phyloP scores from a whole-genome alignment of 306 rosid species.

The Rosa rugosa region DNA sequence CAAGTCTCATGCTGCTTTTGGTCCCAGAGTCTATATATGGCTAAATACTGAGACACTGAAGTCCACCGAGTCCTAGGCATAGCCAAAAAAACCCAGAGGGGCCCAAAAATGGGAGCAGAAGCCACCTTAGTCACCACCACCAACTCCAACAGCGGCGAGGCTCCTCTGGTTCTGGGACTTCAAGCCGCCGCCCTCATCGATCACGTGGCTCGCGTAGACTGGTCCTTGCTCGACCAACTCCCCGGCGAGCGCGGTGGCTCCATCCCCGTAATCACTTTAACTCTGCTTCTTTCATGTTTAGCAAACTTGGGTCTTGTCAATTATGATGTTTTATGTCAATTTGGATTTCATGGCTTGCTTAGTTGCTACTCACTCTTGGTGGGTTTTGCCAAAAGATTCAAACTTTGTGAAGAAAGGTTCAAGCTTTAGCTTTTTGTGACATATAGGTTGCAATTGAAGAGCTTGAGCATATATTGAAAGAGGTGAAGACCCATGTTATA shows the following conservation, averaged over 20 bases:
- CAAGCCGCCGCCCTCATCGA: slow-evolving; percentile 84
- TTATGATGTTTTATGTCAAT: neutral
- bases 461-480: slow-evolving; percentile 56
- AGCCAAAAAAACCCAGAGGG: neutral
- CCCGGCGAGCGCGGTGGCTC: slow-evolving; percentile 97
- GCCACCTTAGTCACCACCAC: slow-evolving; percentile 13
- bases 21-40: neutral
- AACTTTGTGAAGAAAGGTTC: neutral
- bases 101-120: slow-evolving; percentile 43
- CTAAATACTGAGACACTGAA: neutral
- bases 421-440: neutral
- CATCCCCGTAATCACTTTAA: slow-evolving; percentile 45
- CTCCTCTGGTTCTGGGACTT: slow-evolving; percentile 73
- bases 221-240: slow-evolving; percentile 61
- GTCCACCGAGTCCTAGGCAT: neutral
- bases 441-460: slow-evolving; percentile 67
- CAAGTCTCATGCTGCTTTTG: neutral
- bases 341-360: slow-evolving; percentile 1
- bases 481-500: slow-evolving; percentile 46
- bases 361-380: neutral
- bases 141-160: slow-evolving; percentile 4
- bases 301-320: slow-evolving; percentile 1
- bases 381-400: neutral
- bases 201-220: slow-evolving; percentile 62
- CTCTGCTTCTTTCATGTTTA: neutral